Percentiles rank a stretch among this genome's conserved stretches.
Evolutionary conservation across 352 stramenopile genomes (phyloP).

Genomic region (Peronospora farinosa): DNA sequence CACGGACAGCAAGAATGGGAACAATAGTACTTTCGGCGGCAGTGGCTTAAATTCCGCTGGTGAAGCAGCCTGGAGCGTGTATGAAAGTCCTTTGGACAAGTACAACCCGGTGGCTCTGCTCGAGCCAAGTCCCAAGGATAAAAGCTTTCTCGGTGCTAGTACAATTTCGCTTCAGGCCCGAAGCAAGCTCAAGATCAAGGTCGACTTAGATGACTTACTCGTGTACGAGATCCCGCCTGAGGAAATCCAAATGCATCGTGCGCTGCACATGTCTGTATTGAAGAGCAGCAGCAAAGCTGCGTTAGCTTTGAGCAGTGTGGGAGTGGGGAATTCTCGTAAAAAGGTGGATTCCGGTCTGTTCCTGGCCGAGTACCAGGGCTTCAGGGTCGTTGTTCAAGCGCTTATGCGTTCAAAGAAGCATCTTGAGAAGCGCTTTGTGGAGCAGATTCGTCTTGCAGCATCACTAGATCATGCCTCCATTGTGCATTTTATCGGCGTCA

Average conservation of each 20-base stretch:
- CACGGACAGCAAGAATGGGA: slow-evolving; percentile 38
- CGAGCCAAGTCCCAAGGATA: slow-evolving; percentile 41
- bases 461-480: slow-evolving; percentile 58
- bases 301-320: slow-evolving; percentile 27
- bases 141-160: slow-evolving; percentile 21
- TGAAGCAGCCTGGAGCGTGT: slow-evolving; percentile 19
- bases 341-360: slow-evolving; percentile 35
- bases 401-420: slow-evolving; percentile 47
- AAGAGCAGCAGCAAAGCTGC: slow-evolving; percentile 28
- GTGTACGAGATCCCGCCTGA: slow-evolving; percentile 72
- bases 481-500: slow-evolving; percentile 77
- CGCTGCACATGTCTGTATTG: slow-evolving; percentile 23
- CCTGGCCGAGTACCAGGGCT: slow-evolving; percentile 62
- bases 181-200: slow-evolving; percentile 42
- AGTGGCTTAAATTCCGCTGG: slow-evolving; percentile 23
- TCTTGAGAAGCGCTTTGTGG: slow-evolving; percentile 50
- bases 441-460: slow-evolving; percentile 60
- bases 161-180: slow-evolving; percentile 28
- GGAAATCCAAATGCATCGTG: slow-evolving; percentile 48
- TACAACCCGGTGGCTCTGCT: slow-evolving; percentile 56
- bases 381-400: slow-evolving; percentile 62
- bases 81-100: slow-evolving; percentile 31
- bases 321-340: slow-evolving; percentile 16
- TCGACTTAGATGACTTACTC: slow-evolving; percentile 58
- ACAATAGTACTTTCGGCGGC: slow-evolving; percentile 45